Base-by-base conservation (phyloP, 208 protist genomes). In the Acanthamoeba sp. region DNA sequence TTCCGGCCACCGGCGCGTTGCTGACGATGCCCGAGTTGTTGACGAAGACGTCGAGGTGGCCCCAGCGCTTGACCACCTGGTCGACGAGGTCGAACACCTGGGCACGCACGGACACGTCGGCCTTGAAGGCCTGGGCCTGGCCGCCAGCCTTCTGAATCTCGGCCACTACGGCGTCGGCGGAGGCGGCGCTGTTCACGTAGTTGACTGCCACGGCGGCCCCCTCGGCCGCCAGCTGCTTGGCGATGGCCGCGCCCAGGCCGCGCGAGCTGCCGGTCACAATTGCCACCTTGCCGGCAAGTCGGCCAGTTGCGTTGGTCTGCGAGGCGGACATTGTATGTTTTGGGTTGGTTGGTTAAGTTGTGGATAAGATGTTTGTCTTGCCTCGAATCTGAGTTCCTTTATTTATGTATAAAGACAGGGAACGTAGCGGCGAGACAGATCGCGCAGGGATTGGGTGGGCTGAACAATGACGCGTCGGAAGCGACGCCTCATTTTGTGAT, bases 131-230 rank as follows among this genome's bases (percentile, higher is more conserved):
- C 12, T 50, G 40, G 24, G 71, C 71, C 5, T 80, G 18, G 34
- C 71, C 71, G 14, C 71, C 71, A 24, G 71, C 71, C 24, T 36
- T 2, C 24, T 38, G 16, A 27, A 80, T 80, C 64, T 76, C 76
- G 12, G 2, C 29, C 27, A n/a, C n/a, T 14, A 59, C 80, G 27
- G 22, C 80, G 2, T 88, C 2, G 80, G 36, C 80, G 29, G 80
- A 10, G 3, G 50, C 36, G 9, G 9, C 80, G 12, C 18, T 38
- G 66, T 42, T 76, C 10, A 29, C 80, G 50, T 57, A 45, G 34
- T 88, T 88, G 80, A 88, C 80, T 12, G 80, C 34, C 22, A 88
- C 80, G 16, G n/a, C 7, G 18, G 80, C 80, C 9, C 80, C 80
- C 40, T 57, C 22, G 0, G 48, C 22, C 2, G 48, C 48, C 27